These are phyloP conservation scores for Primulina huaijiensis DNA, from an alignment of 257 asterid species.

Conservation along the genomic window DNA sequence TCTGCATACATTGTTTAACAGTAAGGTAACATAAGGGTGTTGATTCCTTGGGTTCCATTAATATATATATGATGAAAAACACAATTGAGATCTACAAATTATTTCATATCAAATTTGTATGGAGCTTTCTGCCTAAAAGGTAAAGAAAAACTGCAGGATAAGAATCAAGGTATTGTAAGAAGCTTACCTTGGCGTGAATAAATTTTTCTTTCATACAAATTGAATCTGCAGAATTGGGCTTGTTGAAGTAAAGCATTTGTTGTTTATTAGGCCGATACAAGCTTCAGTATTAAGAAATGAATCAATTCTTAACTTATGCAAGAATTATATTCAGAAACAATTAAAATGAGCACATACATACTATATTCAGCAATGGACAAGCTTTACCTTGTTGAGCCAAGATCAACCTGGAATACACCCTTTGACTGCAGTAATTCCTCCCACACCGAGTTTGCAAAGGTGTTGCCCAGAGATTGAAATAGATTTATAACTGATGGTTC, in stretches of 20 bases:
- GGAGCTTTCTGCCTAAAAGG: background rate
- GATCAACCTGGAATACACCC: constrained; percentile 68
- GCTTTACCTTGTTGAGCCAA: constrained; percentile 63
- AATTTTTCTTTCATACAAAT: constrained; percentile 87
- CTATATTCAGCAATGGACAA: constrained; percentile 8
- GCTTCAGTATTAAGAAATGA: constrained; percentile 45
- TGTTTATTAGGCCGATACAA: constrained; percentile 61
- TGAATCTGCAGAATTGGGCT: constrained; percentile 76
- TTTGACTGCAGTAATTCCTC: constrained; percentile 78
- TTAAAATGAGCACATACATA: constrained; percentile 7
- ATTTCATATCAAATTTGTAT: background rate
- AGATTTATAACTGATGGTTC: constrained; percentile 89
- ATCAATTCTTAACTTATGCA: constrained; percentile 13
- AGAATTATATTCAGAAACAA: constrained; percentile 23
- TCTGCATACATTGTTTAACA: background rate
- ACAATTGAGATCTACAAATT: background rate
- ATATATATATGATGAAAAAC: background rate
- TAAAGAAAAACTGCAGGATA: background rate
- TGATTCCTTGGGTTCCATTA: background rate
- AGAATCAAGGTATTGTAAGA: constrained; percentile 11
- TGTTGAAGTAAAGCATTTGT: constrained; percentile 57
- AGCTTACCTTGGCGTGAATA: constrained; percentile 85
- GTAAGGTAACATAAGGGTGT: background rate
- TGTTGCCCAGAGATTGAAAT: constrained; percentile 91
- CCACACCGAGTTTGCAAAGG: constrained; percentile 89